Evolutionary conservation across 2,329 filamentous ascomycete species (phyloP), one percentile per base, ranked within the genome.

Genomic region (Fusarium siculi): DNA sequence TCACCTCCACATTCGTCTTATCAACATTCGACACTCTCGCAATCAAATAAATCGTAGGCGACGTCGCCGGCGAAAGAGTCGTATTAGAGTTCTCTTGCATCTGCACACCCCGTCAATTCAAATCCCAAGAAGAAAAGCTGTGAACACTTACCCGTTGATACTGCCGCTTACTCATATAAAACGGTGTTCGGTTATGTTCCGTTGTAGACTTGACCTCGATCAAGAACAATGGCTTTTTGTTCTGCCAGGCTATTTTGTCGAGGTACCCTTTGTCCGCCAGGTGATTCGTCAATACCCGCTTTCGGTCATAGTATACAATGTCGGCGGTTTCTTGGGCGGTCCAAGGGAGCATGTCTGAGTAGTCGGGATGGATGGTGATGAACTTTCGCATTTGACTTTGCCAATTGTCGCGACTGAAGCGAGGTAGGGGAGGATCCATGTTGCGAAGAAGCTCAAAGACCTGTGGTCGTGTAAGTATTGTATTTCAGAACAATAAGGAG

Each of bases 131-230:
- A 30, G 6, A 11, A 32, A 47, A 47, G 11, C n/a, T 15, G 47
- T 19, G 19, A 50, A 3, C 23, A 80, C 81, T 74, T 73, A 85
- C 85, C 69, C 78, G 76, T 42, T 77, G 63, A 57, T 84, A 86
- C 72, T 88, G 86, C 3, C 73, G 68, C 36, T 82, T 80, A 71
- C 84, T 87, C 79, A 88, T 83, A 53, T 78, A 88, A 60, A 89
- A 87, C 0, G 83, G 80, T 10, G 80, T 83, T 4, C 80, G 75
- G 47, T 78, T 82, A 4, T 70, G 53, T 2, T 76, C 75, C 0
- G 82, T 83, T 0, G 86, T 88, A 2, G 85, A 81, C 73, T 88
- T 89, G 40, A 89, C 87, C 62, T 89, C 87, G 5, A 89, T 83
- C 28, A 82, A 84, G 70, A 87, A 88, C 37, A 79, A 70, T 2